Evolutionary conservation across 495 filamentous ascomycete genomes (phyloP).

Genomic region (Sporormia fimetaria): DNA sequence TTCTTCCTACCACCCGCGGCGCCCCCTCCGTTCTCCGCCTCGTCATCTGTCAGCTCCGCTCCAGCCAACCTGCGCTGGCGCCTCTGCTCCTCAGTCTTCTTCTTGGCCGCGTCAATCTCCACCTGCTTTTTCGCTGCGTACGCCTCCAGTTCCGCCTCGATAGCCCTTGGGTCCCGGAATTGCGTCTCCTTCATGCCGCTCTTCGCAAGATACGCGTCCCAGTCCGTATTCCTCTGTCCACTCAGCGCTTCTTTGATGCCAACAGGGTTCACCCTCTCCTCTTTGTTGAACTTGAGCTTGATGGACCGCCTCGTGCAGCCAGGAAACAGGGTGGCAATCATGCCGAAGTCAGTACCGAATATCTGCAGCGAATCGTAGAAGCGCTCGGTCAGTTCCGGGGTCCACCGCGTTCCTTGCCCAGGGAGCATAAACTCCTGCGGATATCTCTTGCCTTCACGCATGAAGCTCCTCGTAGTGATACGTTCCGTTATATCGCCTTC

Average conservation of each 20-base stretch:
- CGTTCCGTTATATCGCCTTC: slow-evolving; percentile 76
- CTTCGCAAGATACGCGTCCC: slow-evolving; percentile 26
- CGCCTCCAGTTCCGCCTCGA: slow-evolving; percentile 25
- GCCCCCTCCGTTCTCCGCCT: slow-evolving; percentile 34
- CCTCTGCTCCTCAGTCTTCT: slow-evolving; percentile 52
- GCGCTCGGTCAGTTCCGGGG: slow-evolving; percentile 59
- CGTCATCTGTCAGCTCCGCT: slow-evolving; percentile 29
- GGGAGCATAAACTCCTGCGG: slow-evolving; percentile 23
- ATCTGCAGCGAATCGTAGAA: slow-evolving; percentile 77
- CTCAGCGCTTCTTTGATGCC: slow-evolving; percentile 56
- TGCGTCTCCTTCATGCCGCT: slow-evolving; percentile 17
- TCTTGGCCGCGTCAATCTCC: slow-evolving; percentile 61
- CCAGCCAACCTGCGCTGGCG: slow-evolving; percentile 37
- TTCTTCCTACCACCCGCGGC: slow-evolving; percentile 22
- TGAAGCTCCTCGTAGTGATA: slow-evolving; percentile 60
- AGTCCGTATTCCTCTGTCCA: slow-evolving; percentile 22
- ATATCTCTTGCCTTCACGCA: slow-evolving; percentile 39
- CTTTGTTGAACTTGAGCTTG: slow-evolving; percentile 85
- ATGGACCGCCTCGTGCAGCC: slow-evolving; percentile 63
- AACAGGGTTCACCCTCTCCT: slow-evolving; percentile 65
- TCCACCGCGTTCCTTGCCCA: slow-evolving; percentile 62
- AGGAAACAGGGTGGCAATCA: slow-evolving; percentile 74
- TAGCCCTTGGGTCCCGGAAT: slow-evolving; percentile 24
- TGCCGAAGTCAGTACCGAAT: slow-evolving; percentile 90
- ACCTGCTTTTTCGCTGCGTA: slow-evolving; percentile 38